Percentiles rank a stretch among this genome's conserved stretches.
phyloP scores from a whole-genome alignment of 768 basidiomycete species.

The Termitomyces sp. region DNA sequence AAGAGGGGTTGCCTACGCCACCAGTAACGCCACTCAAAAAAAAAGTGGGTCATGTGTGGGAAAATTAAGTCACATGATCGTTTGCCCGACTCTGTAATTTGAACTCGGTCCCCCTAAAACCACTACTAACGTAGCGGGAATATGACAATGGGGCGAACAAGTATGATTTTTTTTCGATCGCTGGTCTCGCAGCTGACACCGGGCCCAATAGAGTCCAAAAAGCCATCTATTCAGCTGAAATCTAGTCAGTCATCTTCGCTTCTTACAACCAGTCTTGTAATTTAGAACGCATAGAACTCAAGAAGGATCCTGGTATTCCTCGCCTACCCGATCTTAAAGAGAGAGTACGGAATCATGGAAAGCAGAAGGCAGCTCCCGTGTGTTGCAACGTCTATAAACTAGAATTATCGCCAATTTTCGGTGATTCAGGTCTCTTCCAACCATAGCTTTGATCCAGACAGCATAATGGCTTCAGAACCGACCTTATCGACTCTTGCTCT shows the following conservation, averaged over 20 bases:
- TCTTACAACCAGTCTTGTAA: neutral
- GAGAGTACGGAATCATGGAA: conserved; percentile 43
- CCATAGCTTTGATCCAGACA: conserved; percentile 43
- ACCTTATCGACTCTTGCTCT: conserved; percentile 52
- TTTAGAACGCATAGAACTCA: conserved; percentile 48
- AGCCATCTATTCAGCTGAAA: conserved; percentile 33
- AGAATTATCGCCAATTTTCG: neutral
- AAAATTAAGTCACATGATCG: too few species aligned
- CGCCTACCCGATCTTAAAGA: conserved; percentile 71
- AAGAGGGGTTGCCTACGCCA: too few species aligned
- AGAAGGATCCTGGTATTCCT: conserved; percentile 87
- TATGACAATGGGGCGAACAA: conserved; percentile 36
- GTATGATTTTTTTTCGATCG: conserved; percentile 18
- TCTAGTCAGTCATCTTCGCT: conserved; percentile 25
- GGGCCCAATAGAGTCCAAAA: conserved; percentile 28
- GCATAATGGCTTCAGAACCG: conserved; percentile 68
- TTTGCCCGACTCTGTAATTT: too few species aligned
- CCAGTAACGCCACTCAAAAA: too few species aligned
- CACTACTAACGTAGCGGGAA: too few species aligned
- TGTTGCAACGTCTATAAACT: conserved; percentile 12
- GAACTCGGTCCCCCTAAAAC: too few species aligned
- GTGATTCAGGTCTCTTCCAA: conserved; percentile 12
- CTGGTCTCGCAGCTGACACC: neutral
- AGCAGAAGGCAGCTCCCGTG: conserved; percentile 37
- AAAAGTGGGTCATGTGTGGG: too few species aligned